Conservation (phyloP, 148 eudicot species). For the Selenicereus undatus region DNA sequence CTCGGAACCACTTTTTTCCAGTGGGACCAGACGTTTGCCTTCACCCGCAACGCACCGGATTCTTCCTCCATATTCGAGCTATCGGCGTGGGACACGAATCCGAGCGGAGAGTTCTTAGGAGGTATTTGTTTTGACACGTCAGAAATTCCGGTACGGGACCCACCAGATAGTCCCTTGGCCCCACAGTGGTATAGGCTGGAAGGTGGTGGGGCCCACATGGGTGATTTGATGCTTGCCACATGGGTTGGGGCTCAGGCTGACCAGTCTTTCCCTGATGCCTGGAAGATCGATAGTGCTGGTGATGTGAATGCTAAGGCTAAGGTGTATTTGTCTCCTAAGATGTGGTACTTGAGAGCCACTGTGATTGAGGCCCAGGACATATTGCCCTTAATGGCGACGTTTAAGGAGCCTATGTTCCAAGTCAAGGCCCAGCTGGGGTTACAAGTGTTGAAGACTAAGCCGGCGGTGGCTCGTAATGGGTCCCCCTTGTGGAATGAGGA, state of each 20-base stretch:
- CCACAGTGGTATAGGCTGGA: slow-evolving; percentile 96
- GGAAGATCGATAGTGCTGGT: slow-evolving; percentile 76
- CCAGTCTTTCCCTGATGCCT: slow-evolving; percentile 87
- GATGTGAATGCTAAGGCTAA: slow-evolving; percentile 57
- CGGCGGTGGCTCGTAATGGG: slow-evolving; percentile 40
- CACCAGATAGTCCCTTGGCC: slow-evolving; percentile 94
- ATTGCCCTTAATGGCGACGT: slow-evolving; percentile 23
- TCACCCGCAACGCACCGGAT: slow-evolving; percentile 56
- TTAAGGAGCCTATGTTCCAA: slow-evolving; percentile 45
- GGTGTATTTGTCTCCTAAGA: slow-evolving; percentile 78
- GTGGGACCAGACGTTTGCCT: slow-evolving; percentile 96
- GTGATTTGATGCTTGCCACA: slow-evolving; percentile 88
- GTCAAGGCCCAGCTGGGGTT: slow-evolving; percentile 71
- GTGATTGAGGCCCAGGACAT: slow-evolving; percentile 75
- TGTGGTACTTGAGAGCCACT: slow-evolving; percentile 76
- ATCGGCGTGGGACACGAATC: slow-evolving; percentile 62
- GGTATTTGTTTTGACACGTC: slow-evolving; percentile 82
- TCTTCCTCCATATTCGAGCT: slow-evolving; percentile 64
- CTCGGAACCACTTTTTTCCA: slow-evolving; percentile 55
- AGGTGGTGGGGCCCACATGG: slow-evolving; percentile 65
- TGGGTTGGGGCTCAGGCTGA: slow-evolving; percentile 96
- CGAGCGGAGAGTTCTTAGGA: slow-evolving; percentile 50
- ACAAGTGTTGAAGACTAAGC: slow-evolving; percentile 61
- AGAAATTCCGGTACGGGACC: slow-evolving; percentile 87
- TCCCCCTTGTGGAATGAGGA: slow-evolving; percentile 80